These are phyloP conservation scores for Durotheca rogersii DNA, from an alignment of 495 filamentous ascomycete species.

Conservation along the genomic window DNA sequence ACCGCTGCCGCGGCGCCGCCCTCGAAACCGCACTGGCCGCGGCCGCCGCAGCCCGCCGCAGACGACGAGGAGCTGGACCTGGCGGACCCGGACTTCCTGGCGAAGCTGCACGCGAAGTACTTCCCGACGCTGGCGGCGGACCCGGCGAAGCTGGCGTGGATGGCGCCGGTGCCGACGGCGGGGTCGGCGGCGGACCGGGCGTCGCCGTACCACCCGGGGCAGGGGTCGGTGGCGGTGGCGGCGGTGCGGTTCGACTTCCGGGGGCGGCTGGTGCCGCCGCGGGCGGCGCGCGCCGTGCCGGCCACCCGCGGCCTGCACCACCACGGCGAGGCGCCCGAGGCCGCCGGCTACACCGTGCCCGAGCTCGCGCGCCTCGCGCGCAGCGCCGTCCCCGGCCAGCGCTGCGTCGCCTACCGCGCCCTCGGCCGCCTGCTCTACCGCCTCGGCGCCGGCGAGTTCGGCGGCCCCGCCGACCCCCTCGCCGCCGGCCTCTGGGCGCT, in stretches of 20 bases:
- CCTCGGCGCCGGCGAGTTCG: slow-evolving; percentile 78
- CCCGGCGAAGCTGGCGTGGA: slow-evolving; percentile 85
- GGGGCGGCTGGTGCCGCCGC: slow-evolving; percentile 74
- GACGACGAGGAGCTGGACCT: slow-evolving; percentile 87
- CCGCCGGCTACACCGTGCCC: slow-evolving; percentile 89
- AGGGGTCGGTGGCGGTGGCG: slow-evolving; percentile 67
- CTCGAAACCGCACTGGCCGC: slow-evolving; percentile 43
- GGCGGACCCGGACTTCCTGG: slow-evolving; percentile 74
- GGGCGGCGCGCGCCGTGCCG: slow-evolving; percentile 68
- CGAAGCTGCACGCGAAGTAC: slow-evolving; percentile 83
- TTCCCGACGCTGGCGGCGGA: slow-evolving; percentile 85
- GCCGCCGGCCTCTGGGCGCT: slow-evolving; percentile 68
- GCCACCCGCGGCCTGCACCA: slow-evolving; percentile 82
- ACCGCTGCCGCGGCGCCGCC: slow-evolving; percentile 22
- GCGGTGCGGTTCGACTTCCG: slow-evolving; percentile 86
- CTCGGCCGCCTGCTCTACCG: slow-evolving; percentile 83
- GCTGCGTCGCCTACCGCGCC: slow-evolving; percentile 90
- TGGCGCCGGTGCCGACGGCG: slow-evolving; percentile 65
- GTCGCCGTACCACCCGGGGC: slow-evolving; percentile 76
- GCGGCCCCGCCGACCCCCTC: slow-evolving; percentile 55
- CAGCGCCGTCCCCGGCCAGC: slow-evolving; percentile 79
- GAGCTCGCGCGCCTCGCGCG: slow-evolving; percentile 81
- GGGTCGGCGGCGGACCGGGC: slow-evolving; percentile 59
- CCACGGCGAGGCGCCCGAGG: slow-evolving; percentile 88
- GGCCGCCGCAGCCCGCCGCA: slow-evolving; percentile 45